Evolutionary conservation across 2,329 filamentous ascomycete species (phyloP), one percentile per base, ranked within the genome.

Genomic region (Paecilomyces niveus): DNA sequence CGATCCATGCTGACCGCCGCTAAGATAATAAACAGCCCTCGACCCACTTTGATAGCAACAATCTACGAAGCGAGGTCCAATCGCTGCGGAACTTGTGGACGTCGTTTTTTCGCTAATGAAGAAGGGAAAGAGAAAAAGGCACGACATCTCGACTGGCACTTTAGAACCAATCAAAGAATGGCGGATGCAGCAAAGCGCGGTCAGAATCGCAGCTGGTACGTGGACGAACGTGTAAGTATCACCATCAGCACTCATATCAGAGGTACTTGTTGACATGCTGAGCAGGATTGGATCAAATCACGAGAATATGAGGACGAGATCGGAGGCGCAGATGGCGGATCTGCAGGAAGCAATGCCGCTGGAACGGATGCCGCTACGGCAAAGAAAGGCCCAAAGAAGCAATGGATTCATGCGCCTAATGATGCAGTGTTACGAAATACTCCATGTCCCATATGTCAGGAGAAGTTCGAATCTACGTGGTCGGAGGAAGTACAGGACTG

Each of bases 101-200:
- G 92, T 60, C 87, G 94, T 1, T 99, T 99, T 73, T 83, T 83
- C 57, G 84, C 84, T 3, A 89, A 90, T 54, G 85, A 87, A 11
- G 86, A 89, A 63, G 93, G 93, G 11, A 89, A 86, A 67, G 87
- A 88, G 70, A 89, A 89, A 78, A 97, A 97, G 78, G 90, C 88
- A 24, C 86, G 88, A 2, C 94, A 99, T 71, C 87, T 99, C 80
- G 94, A 99, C 75, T 99, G 94, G 94, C 94, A 99, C 74, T 99
- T 99, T 77, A 87, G 89, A 58, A 92, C 93, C 24, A 93, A 97
- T 69, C 89, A 92, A 68, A 88, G 92, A 53, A 90, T 95, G 75
- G 86, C 87, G 2, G 93, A 97, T 65, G 88, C 89, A 13, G 87
- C 90, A 68, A 93, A 90, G 71, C 85, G 90, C 61, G 92, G 90